Conservation (phyloP, 331 rosid species). For the Cydonia oblonga region DNA sequence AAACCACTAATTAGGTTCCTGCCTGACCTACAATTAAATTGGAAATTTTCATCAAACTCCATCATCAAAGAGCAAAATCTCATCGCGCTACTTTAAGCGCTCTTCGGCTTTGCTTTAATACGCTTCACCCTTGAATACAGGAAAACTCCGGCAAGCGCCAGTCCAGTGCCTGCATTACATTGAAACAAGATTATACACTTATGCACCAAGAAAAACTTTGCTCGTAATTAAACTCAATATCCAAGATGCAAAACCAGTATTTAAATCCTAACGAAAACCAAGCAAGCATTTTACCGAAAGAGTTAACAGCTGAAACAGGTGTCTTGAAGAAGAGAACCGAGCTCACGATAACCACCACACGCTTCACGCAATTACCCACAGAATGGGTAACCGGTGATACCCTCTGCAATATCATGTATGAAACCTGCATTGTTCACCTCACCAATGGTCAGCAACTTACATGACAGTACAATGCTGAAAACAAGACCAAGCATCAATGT, state of each 20-base stretch:
- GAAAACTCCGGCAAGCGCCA: conserved; percentile 89
- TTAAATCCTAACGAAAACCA: neutral
- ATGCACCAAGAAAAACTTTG: neutral
- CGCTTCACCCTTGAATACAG: conserved; percentile 75
- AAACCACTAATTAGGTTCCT: neutral
- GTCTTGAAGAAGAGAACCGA: conserved; percentile 84
- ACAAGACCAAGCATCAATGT: neutral
- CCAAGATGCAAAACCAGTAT: neutral
- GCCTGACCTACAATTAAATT: neutral
- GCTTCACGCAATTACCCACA: conserved; percentile 80
- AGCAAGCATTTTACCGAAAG: conserved; percentile 45
- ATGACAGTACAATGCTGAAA: neutral
- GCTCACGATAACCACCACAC: conserved; percentile 95
- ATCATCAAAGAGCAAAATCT: conserved; percentile 22
- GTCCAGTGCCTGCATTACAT: conserved; percentile 58
- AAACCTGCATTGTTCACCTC: conserved; percentile 54
- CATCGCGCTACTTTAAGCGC: conserved; percentile 25
- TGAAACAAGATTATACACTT: neutral
- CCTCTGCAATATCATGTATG: conserved; percentile 85
- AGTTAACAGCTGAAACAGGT: conserved; percentile 67
- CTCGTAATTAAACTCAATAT: neutral
- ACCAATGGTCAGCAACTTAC: conserved; percentile 12
- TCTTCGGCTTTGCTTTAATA: conserved; percentile 73
- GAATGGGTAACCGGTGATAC: conserved; percentile 99
- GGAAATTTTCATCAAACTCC: conserved; percentile 3